These are phyloP conservation scores for Solanum ahanhuiri DNA, from an alignment of 257 asterid genomes.

Conservation along the genomic window DNA sequence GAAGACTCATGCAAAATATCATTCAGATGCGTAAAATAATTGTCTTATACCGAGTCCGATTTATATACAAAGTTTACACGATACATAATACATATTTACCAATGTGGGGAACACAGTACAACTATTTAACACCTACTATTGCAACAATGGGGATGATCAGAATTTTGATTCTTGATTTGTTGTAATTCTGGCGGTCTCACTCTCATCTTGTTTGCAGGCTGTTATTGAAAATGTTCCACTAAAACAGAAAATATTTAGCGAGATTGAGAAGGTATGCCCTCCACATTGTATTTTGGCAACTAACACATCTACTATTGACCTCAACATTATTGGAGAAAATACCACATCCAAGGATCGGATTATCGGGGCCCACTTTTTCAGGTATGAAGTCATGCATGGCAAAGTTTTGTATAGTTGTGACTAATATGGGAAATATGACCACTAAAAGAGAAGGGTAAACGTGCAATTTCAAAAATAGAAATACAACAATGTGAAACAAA, in stretches of 20 bases:
- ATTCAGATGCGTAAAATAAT: not conserved
- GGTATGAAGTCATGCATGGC: conserved; percentile 26
- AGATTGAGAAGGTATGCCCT: conserved; percentile 83
- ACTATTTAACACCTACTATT: not conserved
- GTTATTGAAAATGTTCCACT: conserved; percentile 69
- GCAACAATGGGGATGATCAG: not conserved
- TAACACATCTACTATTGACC: conserved; percentile 93
- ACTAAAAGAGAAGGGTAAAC: not conserved
- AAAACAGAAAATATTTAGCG: conserved; percentile 76
- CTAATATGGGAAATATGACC: not conserved
- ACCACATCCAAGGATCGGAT: conserved; percentile 76
- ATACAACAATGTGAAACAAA: not conserved
- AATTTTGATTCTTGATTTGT: not conserved
- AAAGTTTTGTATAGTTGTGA: not conserved
- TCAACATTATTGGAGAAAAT: conserved; percentile 65
- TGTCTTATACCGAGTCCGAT: not conserved
- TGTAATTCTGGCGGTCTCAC: not conserved
- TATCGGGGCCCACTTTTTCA: conserved; percentile 98
- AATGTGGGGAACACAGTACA: not conserved
- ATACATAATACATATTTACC: not conserved
- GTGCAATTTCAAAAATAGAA: not conserved
- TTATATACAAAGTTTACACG: not conserved
- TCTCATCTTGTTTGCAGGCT: conserved; percentile 56
- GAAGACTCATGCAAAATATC: not conserved
- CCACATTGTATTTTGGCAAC: conserved; percentile 92